phyloP scores from a whole-genome alignment of 108 stramenopile species.

The Fragilaria radians region DNA sequence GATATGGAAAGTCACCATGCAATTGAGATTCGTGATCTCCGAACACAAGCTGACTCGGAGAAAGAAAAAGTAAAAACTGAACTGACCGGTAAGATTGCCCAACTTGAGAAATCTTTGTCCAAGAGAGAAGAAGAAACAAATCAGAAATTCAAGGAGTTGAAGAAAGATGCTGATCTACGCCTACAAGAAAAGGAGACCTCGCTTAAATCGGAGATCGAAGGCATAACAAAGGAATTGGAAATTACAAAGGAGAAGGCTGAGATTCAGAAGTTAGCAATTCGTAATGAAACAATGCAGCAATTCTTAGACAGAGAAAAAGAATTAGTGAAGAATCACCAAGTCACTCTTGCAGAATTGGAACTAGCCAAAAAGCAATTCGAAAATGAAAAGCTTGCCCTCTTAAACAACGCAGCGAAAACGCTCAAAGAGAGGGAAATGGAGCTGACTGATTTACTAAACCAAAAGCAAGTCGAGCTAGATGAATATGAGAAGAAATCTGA shows the following conservation, averaged over 20 bases:
- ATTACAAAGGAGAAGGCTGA: slow-evolving; percentile 10
- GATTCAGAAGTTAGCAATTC: slow-evolving; percentile 1
- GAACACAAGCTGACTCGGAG: not conserved
- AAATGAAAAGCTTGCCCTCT: slow-evolving; percentile 6
- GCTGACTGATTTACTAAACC: too few relatives aligned
- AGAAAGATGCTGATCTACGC: not conserved
- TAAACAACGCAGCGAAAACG: slow-evolving; percentile 4
- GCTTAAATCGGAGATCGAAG: not conserved
- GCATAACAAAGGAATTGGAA: slow-evolving; percentile 5
- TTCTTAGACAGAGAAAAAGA: slow-evolving; percentile 5
- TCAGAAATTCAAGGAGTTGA: not conserved
- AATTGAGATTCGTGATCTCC: not conserved
- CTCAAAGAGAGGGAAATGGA: slow-evolving; percentile 4
- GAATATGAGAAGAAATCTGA: too few relatives aligned
- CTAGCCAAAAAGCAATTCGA: slow-evolving; percentile 10
- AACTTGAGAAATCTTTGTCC: not conserved
- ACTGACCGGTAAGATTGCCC: not conserved
- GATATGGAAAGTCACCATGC: not conserved
- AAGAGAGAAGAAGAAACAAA: not conserved
- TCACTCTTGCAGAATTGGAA: slow-evolving; percentile 8
- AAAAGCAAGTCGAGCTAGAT: too few relatives aligned
- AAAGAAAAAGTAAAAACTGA: not conserved
- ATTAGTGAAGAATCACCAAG: slow-evolving; percentile 4
- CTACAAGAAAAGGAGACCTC: not conserved
- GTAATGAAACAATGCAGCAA: slow-evolving; percentile 1